These are phyloP conservation scores for Blastocystis sp. DNA, from an alignment of 352 stramenopile species.

Conservation along the genomic window DNA sequence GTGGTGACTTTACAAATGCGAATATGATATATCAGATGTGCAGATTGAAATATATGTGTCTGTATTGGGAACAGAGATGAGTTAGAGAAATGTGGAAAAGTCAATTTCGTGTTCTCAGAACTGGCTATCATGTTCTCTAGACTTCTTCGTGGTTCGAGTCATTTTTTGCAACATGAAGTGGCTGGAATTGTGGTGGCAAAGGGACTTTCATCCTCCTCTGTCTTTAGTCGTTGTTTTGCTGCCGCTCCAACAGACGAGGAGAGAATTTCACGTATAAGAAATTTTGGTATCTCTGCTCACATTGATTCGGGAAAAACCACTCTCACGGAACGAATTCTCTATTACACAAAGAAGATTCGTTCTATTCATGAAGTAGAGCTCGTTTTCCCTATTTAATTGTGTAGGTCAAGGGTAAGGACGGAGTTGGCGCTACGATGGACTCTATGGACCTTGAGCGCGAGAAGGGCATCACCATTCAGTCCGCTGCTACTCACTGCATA, in stretches of 20 bases:
- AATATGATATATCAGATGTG: no score
- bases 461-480: constrained; percentile 99
- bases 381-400: neutral
- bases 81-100: neutral
- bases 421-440: constrained; percentile 98
- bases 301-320: constrained; percentile 98
- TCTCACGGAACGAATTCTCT: constrained; percentile 97
- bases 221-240: constrained; percentile 18
- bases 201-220: neutral
- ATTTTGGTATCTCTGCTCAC: constrained; percentile 91
- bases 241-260: neutral
- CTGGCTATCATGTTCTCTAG: constrained; percentile 26
- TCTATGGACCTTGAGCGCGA: constrained; percentile 98
- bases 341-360: constrained; percentile 96
- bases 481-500: constrained; percentile 88
- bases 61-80: no score
- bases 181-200: neutral
- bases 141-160: neutral
- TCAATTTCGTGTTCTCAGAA: constrained; percentile 7
- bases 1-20: no score
- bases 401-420: constrained; percentile 89
- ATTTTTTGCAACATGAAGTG: neutral
- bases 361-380: constrained; percentile 75
- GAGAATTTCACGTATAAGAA: constrained; percentile 65
- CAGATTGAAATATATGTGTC: no score